These are phyloP conservation scores for Aspergillus bridgeri DNA, from an alignment of 495 filamentous ascomycete species.

Conservation along the genomic window DNA sequence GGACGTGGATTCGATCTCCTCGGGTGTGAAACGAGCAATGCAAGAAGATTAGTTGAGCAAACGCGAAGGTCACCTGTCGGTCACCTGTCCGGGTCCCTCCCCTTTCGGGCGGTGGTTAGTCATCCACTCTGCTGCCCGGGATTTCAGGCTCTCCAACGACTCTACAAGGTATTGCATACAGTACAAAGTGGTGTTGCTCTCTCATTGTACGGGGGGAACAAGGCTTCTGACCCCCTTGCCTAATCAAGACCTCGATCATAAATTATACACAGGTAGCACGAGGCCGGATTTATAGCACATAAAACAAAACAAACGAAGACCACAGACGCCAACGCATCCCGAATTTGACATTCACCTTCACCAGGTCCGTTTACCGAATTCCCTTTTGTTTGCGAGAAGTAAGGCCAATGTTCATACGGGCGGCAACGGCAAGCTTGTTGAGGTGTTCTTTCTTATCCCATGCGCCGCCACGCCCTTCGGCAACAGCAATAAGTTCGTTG, in stretches of 20 bases:
- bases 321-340: neutral
- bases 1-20: too few species aligned
- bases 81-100: neutral
- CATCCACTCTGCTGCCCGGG: neutral
- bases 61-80: neutral
- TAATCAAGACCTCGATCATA: neutral
- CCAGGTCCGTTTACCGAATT: conserved; percentile 1
- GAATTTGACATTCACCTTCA: neutral
- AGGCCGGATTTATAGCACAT: neutral
- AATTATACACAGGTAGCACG: neutral
- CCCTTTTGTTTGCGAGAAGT: conserved; percentile 4
- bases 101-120: neutral
- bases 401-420: conserved; percentile 64
- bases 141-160: neutral
- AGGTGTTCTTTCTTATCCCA: conserved; percentile 75
- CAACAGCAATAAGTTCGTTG: conserved; percentile 80
- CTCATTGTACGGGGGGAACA: neutral
- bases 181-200: neutral
- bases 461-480: conserved; percentile 76
- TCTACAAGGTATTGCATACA: too few species aligned
- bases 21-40: too few species aligned
- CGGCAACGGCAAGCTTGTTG: conserved; percentile 70
- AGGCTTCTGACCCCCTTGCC: too few species aligned
- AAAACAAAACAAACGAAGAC: neutral
- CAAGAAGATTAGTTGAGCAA: too few species aligned